These are phyloP conservation scores for Trichoderma erinaceum DNA, from an alignment of 495 filamentous ascomycete species.

Conservation along the genomic window DNA sequence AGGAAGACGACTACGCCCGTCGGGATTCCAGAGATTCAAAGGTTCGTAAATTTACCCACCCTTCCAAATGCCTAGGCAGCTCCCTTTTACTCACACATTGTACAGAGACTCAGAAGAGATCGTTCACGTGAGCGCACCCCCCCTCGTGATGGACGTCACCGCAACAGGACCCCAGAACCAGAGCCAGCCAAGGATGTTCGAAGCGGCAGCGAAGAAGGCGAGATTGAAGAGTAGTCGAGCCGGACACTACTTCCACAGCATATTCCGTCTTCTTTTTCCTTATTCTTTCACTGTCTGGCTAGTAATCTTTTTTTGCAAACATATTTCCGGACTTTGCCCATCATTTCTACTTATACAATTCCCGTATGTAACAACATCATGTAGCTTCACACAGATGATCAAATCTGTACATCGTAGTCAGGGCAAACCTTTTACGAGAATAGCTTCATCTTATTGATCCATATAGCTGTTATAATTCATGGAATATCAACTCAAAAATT, in stretches of 20 bases:
- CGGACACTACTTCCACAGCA: background rate
- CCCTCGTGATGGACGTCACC: slow-evolving; percentile 47
- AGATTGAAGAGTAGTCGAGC: slow-evolving; percentile 78
- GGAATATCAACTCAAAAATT: background rate
- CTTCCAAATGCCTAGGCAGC: background rate
- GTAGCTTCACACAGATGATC: slow-evolving; percentile 1
- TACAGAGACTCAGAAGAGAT: slow-evolving; percentile 56
- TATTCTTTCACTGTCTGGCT: background rate
- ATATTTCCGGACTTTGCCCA: background rate
- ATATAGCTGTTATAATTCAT: background rate
- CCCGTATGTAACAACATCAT: background rate
- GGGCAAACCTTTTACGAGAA: slow-evolving; percentile 16
- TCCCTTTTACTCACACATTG: slow-evolving; percentile 19
- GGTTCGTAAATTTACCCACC: slow-evolving; percentile 34
- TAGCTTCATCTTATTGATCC: background rate
- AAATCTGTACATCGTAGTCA: slow-evolving; percentile 5
- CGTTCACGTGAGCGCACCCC: slow-evolving; percentile 54
- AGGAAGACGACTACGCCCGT: slow-evolving; percentile 64
- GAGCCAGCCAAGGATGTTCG: slow-evolving; percentile 50
- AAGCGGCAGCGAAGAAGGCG: slow-evolving; percentile 90
- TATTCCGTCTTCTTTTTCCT: no score
- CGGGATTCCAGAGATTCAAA: slow-evolving; percentile 58
- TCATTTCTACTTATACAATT: no score
- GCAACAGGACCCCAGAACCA: slow-evolving; percentile 47
- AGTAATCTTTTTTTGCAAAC: background rate